phyloP scores from a whole-genome alignment of 345 rosid species.

The Hibiscus mutabilis region DNA sequence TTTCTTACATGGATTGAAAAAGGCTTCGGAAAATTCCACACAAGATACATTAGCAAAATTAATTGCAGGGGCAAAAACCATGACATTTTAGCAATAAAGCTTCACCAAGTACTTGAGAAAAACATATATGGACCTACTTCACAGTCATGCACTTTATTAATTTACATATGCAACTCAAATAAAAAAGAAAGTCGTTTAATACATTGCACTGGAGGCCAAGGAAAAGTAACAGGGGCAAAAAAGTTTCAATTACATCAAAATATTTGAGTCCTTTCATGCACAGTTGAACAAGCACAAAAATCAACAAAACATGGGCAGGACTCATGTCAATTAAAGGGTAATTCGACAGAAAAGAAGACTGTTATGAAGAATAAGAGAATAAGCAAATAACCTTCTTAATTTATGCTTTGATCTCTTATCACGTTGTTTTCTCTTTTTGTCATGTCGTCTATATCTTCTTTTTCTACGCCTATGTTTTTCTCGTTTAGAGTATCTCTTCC shows the following conservation, averaged over 20 bases:
- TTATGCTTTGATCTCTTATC: slow-evolving; percentile 64
- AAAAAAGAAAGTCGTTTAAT: not conserved
- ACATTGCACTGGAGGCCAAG: too few relatives aligned
- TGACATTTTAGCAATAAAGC: not conserved
- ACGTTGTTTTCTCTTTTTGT: slow-evolving; percentile 56
- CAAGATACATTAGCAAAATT: not conserved
- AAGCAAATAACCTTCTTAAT: slow-evolving; percentile 56
- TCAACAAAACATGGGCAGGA: not conserved
- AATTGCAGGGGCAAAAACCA: not conserved
- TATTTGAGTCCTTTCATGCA: not conserved
- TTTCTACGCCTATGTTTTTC: slow-evolving; percentile 66
- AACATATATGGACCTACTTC: not conserved
- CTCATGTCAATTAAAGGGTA: not conserved
- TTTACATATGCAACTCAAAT: not conserved
- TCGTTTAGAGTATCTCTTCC: slow-evolving; percentile 67
- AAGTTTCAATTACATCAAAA: not conserved
- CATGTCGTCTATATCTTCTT: slow-evolving; percentile 67
- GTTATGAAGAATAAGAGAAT: not conserved
- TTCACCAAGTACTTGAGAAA: not conserved
- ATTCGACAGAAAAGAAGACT: not conserved
- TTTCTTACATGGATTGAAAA: not conserved
- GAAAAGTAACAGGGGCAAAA: not conserved
- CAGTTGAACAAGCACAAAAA: not conserved
- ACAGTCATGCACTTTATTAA: not conserved
- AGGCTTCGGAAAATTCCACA: not conserved